These are phyloP conservation scores for Hypocrella siamensis DNA, from an alignment of 2,329 filamentous ascomycete genomes.

Conservation along the genomic window DNA sequence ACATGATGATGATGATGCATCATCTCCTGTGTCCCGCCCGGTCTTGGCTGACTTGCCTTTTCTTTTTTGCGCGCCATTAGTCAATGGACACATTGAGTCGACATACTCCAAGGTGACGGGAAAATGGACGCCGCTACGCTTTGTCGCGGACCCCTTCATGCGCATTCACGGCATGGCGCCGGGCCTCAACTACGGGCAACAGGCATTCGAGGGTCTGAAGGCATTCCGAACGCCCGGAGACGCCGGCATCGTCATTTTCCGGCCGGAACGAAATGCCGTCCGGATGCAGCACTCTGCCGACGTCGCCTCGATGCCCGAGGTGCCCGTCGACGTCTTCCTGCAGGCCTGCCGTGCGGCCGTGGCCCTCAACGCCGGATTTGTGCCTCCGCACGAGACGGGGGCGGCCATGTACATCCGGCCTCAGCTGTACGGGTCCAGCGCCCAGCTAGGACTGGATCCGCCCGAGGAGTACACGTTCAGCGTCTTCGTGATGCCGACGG, in stretches of 20 bases:
- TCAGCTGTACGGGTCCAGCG: constrained; percentile 71
- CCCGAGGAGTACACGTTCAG: constrained; percentile 86
- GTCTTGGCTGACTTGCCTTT: not conserved
- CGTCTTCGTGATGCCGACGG: constrained; percentile 82
- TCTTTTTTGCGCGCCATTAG: constrained; percentile 24
- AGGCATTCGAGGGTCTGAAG: constrained; percentile 97
- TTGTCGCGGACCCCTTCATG: constrained; percentile 71
- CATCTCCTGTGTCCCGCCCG: no score
- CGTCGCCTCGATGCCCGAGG: constrained; percentile 67
- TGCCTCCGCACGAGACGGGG: constrained; percentile 77
- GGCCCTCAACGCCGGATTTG: constrained; percentile 73
- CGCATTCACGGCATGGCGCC: constrained; percentile 91
- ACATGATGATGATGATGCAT: no score
- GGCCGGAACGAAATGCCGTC: constrained; percentile 66
- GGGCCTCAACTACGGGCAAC: constrained; percentile 90
- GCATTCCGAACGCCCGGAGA: constrained; percentile 70
- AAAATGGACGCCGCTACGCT: constrained; percentile 62
- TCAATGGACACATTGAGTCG: constrained; percentile 88
- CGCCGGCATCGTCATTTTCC: constrained; percentile 66
- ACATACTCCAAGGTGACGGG: constrained; percentile 61
- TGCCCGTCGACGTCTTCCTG: constrained; percentile 64
- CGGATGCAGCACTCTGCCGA: constrained; percentile 75
- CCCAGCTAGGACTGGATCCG: constrained; percentile 72
- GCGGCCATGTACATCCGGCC: constrained; percentile 89
- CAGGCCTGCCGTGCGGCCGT: constrained; percentile 68